Conservation (phyloP, 768 basidiomycete species). For the Termitomyces sp. region DNA sequence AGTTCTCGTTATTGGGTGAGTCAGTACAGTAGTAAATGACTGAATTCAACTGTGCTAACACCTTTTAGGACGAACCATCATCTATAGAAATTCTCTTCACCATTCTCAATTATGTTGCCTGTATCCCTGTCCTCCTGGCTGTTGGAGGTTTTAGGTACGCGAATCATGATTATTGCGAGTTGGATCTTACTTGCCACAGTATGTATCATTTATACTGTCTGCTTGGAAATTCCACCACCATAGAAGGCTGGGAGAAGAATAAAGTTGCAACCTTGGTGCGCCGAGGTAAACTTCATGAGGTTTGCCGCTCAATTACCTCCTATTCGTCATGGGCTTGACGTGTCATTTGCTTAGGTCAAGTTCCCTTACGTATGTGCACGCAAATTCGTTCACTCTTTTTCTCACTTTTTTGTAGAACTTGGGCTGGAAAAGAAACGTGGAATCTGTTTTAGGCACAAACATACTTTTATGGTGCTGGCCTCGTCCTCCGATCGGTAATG, state of each 20-base stretch:
- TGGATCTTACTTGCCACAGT: conserved; percentile 28
- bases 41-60: neutral
- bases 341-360: conserved; percentile 49
- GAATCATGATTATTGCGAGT: neutral
- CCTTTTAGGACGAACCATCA: conserved; percentile 58
- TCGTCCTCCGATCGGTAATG: conserved; percentile 55
- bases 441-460: conserved; percentile 71
- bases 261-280: conserved; percentile 82
- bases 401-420: conserved; percentile 55
- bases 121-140: conserved; percentile 77
- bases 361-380: conserved; percentile 81
- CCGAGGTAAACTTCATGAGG: conserved; percentile 81
- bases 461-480: conserved; percentile 87
- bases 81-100: conserved; percentile 72
- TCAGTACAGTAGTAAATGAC: conserved; percentile 4
- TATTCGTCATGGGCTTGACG: neutral
- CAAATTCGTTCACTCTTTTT: conserved; percentile 4
- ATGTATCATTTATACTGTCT: conserved; percentile 84
- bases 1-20: conserved; percentile 48
- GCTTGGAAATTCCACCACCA: conserved; percentile 83
- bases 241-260: conserved; percentile 98
- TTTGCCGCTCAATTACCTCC: conserved; percentile 18
- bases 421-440: conserved; percentile 66
- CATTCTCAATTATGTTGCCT: conserved; percentile 82
- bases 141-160: conserved; percentile 88